Conservation (phyloP, 2,329 filamentous ascomycete genomes). For the Penicillium polonicum region DNA sequence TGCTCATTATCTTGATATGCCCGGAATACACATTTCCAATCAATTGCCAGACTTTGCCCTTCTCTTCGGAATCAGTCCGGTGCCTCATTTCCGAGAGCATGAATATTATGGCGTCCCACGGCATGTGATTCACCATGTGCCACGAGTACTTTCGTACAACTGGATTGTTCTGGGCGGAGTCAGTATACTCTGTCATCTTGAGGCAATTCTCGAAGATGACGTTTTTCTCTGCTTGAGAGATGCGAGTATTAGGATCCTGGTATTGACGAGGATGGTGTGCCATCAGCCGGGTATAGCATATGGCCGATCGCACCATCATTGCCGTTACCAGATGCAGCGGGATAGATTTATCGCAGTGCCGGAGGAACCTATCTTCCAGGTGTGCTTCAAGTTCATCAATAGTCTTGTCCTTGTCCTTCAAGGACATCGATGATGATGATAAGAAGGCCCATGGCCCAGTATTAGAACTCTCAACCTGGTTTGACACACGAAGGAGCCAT, state of each 20-base stretch:
- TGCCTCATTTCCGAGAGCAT: constrained; percentile 46
- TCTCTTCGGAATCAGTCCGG: constrained; percentile 38
- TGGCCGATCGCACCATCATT: constrained; percentile 45
- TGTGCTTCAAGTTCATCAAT: constrained; percentile 38
- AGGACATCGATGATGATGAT: constrained; percentile 18
- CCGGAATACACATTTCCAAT: constrained; percentile 46
- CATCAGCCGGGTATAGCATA: constrained; percentile 46
- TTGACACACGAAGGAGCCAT: constrained; percentile 27
- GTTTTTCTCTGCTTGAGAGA: constrained; percentile 23
- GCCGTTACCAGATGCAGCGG: constrained; percentile 47
- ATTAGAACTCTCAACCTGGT: constrained; percentile 12
- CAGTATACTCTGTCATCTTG: constrained; percentile 30
- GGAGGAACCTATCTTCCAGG: constrained; percentile 39
- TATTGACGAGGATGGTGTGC: constrained; percentile 47
- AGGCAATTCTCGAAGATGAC: constrained; percentile 38
- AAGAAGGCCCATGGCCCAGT: constrained; percentile 23
- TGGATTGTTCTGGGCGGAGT: constrained; percentile 33
- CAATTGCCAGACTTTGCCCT: constrained; percentile 45
- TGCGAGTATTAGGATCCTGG: constrained; percentile 21
- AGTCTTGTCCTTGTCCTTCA: constrained; percentile 24
- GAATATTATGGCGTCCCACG: constrained; percentile 55
- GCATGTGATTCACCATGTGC: constrained; percentile 50
- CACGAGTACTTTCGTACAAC: constrained; percentile 45
- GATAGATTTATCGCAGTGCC: constrained; percentile 41
- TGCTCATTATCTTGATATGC: constrained; percentile 33